These are phyloP conservation scores for Penicillium aurantiogriseum DNA, from an alignment of 2,329 filamentous ascomycete species.

Conservation along the genomic window DNA sequence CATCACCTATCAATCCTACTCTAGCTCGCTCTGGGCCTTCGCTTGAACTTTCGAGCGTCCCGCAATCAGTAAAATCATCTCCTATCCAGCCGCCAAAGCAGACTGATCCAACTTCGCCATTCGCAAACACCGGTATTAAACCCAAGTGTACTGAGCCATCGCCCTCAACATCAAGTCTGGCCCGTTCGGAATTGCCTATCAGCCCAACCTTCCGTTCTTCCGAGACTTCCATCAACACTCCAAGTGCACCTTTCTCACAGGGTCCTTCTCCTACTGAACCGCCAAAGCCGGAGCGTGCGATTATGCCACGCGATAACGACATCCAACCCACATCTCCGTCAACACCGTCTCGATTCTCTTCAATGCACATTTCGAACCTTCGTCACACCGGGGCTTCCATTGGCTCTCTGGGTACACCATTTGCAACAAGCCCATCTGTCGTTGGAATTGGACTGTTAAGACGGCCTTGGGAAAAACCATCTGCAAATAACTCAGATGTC, in stretches of 20 bases:
- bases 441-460: constrained; percentile 3
- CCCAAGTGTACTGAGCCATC: neutral
- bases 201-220: constrained; percentile 6
- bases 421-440: neutral
- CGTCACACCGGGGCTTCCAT: constrained; percentile 1
- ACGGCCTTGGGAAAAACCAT: neutral
- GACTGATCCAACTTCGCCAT: neutral
- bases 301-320: neutral
- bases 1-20: constrained; percentile 36
- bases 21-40: constrained; percentile 1
- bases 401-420: neutral
- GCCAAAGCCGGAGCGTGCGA: neutral
- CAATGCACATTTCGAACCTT: constrained; percentile 1
- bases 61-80: neutral
- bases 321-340: neutral
- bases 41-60: neutral
- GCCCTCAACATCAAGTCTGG: constrained; percentile 7
- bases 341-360: neutral
- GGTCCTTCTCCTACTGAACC: neutral
- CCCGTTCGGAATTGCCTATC: constrained; percentile 16
- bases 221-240: neutral
- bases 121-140: neutral
- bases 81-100: neutral
- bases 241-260: neutral
- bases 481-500: neutral